These are phyloP conservation scores for Circinella umbellata DNA, from an alignment of 371 early-diverging fungal species.

Conservation along the genomic window DNA sequence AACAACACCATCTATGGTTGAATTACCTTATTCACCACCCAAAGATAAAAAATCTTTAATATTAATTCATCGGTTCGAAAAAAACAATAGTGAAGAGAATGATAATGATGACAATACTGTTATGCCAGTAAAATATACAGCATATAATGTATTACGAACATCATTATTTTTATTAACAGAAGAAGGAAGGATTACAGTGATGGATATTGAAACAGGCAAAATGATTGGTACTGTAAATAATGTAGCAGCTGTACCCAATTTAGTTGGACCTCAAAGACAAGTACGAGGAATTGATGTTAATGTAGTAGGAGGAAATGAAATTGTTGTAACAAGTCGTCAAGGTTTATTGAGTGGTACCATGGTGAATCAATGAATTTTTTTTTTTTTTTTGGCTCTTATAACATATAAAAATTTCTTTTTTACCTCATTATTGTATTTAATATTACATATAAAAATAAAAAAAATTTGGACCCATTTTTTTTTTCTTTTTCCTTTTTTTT, in stretches of 20 bases:
- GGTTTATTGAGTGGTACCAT: constrained; percentile 40
- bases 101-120: neutral
- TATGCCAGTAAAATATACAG: constrained; percentile 53
- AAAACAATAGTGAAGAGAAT: constrained; percentile 5
- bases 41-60: constrained; percentile 33
- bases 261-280: constrained; percentile 20
- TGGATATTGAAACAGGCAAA: constrained; percentile 52
- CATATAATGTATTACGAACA: constrained; percentile 49
- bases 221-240: constrained; percentile 44
- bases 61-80: constrained; percentile 42
- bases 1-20: neutral
- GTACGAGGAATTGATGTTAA: constrained; percentile 51
- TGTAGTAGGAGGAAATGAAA: constrained; percentile 45
- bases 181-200: constrained; percentile 49
- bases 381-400: neutral
- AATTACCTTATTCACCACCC: constrained; percentile 44
- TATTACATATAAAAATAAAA: neutral
- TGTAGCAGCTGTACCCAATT: constrained; percentile 23
- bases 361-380: neutral
- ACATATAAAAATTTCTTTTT: neutral
- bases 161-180: constrained; percentile 49
- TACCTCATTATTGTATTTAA: no score
- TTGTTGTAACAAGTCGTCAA: constrained; percentile 52
- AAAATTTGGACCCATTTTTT: no score
- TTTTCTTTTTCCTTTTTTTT: neutral